Evolutionary conservation across 2,329 filamentous ascomycete species (phyloP), one percentile per base, ranked within the genome.

Genomic region (Aspergillus caelatus): DNA sequence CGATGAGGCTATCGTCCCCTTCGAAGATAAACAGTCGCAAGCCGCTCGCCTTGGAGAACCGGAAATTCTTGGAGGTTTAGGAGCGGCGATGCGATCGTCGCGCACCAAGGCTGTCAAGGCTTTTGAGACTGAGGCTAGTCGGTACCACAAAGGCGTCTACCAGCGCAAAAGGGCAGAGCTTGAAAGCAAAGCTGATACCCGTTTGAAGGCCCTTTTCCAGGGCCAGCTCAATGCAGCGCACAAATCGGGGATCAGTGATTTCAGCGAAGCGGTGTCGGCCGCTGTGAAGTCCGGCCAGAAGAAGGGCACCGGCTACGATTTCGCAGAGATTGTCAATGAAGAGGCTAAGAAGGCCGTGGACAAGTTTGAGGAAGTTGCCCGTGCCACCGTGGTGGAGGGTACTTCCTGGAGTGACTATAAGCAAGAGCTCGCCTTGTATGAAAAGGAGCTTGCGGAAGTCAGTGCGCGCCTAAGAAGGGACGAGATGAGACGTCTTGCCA

Each of bases 101-200:
- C 88, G 96, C 46, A 81, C 84, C 52, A 90, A 90, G 70, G 89
- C 91, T 36, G 82, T 97, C 64, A 90, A 90, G 71, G 88, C 88
- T n/a, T 99, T 99, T 72, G 93, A 97, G 75, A 87, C 86, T 0
- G 93, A 96, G 75, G 95, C 95, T 1, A 94, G 94, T 75, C 86
- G 95, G 67, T 99, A 99, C 76, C 95, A 98, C 83, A 98, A 98
- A 81, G 93, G 91, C 21, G 95, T 99, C 19, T 99, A 95, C 78
- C 85, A 88, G 68, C 87, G 92, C 62, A 99, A 99, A 81, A 88
- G 88, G 67, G 84, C 87, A 2, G 95, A 99, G 75, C 85, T 99
- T 9, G 92, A 95, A 75, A 83, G 82, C 71, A 97, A 97, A 79
- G 86, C 97, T 45, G 95, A 98, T 74, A 84, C 87, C n/a, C 87